Evolutionary conservation across 768 basidiomycete genomes (phyloP), one percentile per base, ranked within the genome.

Genomic region (Russula olivacea): DNA sequence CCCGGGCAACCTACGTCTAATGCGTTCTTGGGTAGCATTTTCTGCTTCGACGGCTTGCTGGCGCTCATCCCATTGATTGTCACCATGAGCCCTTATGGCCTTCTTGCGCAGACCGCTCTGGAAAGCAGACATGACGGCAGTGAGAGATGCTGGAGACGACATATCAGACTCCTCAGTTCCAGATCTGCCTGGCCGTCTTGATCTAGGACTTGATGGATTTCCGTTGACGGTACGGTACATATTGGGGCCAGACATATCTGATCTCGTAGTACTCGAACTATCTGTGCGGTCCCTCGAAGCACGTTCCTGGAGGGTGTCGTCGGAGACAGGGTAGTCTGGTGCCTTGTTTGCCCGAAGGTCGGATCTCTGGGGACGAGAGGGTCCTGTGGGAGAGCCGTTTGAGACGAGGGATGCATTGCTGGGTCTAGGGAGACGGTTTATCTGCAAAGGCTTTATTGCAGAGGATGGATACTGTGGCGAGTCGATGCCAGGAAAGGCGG

Each of bases 101-200:
- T 79, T 83, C 66, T 78, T 78, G 40, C 84, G 78, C n/a, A 78
- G 76, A 49, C 83, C 85, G 56, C 81, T 80, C 70, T 84, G 83
- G 72, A 91, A 91, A 25, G 89, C 87, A 60, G 87, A 82, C 70
- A 91, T 75, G 15, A 81, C 87, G 19, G 80, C 85, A 53, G 40
- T 30, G 23, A 64, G 47, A 60, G 67, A 61, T n/a, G 65, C 56
- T 14, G 67, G 59, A 30, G 61, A 63, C 19, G 64, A 43, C 21
- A 57, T 40, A n/a, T 63, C 61, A 7, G 61, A 60, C 8, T 67
- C 67, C 28, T 61, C 67, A 10, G 61, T 66, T 30, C 55, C 58
- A 23, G 60, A 58, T 48, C 55, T 25, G 28, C 25, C 48, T 23
- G 61, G 25, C 12, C 56, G 48, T 30, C 51, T 52, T 30, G 61